phyloP scores from a whole-genome alignment of 2,329 filamentous ascomycete species.

The Colletotrichum gloeosporioides region DNA sequence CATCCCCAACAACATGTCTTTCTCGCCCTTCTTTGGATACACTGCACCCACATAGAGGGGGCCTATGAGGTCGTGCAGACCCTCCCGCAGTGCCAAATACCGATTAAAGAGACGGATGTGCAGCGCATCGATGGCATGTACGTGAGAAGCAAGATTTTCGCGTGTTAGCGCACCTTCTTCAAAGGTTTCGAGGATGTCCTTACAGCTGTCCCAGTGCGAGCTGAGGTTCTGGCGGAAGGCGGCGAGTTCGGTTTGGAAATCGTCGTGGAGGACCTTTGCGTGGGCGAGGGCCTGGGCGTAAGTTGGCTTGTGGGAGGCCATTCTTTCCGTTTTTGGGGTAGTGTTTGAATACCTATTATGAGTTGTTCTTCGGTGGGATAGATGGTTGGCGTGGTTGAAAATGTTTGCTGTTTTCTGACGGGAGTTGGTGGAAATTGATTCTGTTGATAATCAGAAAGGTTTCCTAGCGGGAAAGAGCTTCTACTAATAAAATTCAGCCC shows the following conservation, averaged over 20 bases:
- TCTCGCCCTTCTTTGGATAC: neutral
- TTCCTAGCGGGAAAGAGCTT: too few relatives aligned
- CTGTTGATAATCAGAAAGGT: too few relatives aligned
- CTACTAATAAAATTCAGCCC: too few relatives aligned
- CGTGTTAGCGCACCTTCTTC: neutral
- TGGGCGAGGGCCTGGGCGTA: neutral
- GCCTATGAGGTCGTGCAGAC: neutral
- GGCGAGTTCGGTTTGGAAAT: neutral
- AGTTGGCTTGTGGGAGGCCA: neutral
- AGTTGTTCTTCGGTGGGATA: too few relatives aligned
- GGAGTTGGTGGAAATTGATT: too few relatives aligned
- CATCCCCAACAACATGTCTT: neutral
- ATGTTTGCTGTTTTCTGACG: too few relatives aligned
- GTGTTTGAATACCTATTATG: too few relatives aligned
- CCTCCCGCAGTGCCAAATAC: neutral
- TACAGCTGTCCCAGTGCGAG: neutral
- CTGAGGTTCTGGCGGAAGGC: neutral
- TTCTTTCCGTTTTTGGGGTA: rapidly evolving
- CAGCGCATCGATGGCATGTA: neutral
- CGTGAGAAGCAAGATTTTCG: neutral
- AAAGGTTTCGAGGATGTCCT: neutral
- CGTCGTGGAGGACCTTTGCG: neutral
- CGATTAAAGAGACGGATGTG: neutral
- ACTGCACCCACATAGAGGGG: neutral
- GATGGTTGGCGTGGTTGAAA: too few relatives aligned